Percentiles rank a stretch among this genome's conserved stretches.
These are phyloP conservation scores for Clohesyomyces aquaticus DNA, from an alignment of 495 filamentous ascomycete species.

Conservation along the genomic window DNA sequence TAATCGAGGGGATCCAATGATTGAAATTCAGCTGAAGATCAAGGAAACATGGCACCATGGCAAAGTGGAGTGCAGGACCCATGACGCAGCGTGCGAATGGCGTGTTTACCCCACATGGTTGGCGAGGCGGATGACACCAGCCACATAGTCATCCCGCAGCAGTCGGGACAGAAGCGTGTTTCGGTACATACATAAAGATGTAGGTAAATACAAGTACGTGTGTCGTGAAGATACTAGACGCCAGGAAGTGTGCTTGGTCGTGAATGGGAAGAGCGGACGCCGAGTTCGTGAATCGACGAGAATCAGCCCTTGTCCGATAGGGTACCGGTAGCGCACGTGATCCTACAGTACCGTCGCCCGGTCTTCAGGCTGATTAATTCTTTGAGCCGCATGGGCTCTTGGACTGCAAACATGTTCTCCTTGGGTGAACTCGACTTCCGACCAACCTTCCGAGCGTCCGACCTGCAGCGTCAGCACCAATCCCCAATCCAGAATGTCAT, in stretches of 20 bases:
- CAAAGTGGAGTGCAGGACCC: too few species aligned
- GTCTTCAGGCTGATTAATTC: neutral
- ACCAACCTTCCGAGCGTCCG: constrained; percentile 2
- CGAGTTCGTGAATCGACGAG: too few species aligned
- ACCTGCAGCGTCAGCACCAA: neutral
- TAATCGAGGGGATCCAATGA: too few species aligned
- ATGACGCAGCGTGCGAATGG: constrained; percentile 12
- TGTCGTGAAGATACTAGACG: neutral
- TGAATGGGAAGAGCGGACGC: too few species aligned
- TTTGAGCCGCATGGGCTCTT: neutral
- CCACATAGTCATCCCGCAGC: constrained; percentile 29
- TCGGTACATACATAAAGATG: too few species aligned
- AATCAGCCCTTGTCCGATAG: too few species aligned
- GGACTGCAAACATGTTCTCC: too few species aligned
- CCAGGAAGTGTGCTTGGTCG: neutral
- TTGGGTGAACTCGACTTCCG: neutral
- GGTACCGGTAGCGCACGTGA: neutral
- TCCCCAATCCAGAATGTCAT: too few species aligned
- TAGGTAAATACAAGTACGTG: too few species aligned
- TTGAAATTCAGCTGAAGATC: too few species aligned
- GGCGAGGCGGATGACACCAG: constrained; percentile 24
- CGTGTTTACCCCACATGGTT: constrained; percentile 3
- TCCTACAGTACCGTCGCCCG: neutral
- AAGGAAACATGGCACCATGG: too few species aligned
- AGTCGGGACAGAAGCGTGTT: neutral